Percentiles rank a stretch among this genome's conserved stretches.
Evolutionary conservation across 1,284 basidiomycete genomes (phyloP).

Genomic region (Microbotryomycetes sp.): DNA sequence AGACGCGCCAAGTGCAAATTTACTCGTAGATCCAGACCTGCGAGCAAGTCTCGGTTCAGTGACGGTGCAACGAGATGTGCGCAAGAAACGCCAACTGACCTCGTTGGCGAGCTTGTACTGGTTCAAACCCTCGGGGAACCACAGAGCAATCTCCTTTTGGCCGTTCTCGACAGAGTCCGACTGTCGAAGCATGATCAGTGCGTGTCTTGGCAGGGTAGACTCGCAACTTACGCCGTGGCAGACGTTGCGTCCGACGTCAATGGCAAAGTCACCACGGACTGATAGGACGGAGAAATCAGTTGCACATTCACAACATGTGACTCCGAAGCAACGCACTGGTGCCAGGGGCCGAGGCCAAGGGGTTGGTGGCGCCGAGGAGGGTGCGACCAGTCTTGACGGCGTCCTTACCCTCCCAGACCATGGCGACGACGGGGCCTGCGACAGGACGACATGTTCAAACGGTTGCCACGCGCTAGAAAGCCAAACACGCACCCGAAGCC

Average conservation of each 20-base stretch:
- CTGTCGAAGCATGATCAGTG: slow-evolving; percentile 55
- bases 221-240: slow-evolving; percentile 60
- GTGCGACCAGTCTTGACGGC: slow-evolving; percentile 67
- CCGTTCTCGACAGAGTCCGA: slow-evolving; percentile 48
- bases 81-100: slow-evolving; percentile 10
- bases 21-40: slow-evolving; percentile 2
- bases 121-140: slow-evolving; percentile 43
- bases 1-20: not conserved
- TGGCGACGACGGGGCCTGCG: slow-evolving; percentile 88
- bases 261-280: slow-evolving; percentile 82
- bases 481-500: slow-evolving; percentile 31
- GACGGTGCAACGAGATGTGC: slow-evolving; percentile 22
- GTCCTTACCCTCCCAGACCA: slow-evolving; percentile 87
- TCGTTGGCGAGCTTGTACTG: slow-evolving; percentile 3
- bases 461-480: not conserved
- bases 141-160: slow-evolving; percentile 85
- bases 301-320: slow-evolving; percentile 9
- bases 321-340: slow-evolving; percentile 33
- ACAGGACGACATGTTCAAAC: not conserved
- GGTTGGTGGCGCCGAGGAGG: slow-evolving; percentile 95
- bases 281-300: not conserved
- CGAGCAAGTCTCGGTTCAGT: not conserved
- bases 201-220: not conserved
- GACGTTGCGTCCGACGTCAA: slow-evolving; percentile 84
- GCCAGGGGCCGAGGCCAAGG: slow-evolving; percentile 80